phyloP scores from a whole-genome alignment of 768 basidiomycete genomes.

The Leccinum longicurvipes region DNA sequence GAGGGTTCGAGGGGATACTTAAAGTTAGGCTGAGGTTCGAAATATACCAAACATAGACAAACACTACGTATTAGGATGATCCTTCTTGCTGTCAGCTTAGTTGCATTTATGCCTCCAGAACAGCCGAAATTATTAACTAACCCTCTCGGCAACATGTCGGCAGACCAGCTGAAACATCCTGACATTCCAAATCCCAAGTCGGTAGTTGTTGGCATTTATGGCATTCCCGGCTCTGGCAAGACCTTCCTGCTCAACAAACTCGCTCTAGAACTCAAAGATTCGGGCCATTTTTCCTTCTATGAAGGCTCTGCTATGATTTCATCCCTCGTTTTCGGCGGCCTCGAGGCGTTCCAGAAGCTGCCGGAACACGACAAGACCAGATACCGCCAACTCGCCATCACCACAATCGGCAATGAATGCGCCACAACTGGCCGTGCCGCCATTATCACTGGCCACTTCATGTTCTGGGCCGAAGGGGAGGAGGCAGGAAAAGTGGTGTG shows the following conservation, averaged over 20 bases:
- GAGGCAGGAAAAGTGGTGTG: constrained; percentile 16
- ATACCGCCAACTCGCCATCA: constrained; percentile 12
- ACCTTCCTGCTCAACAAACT: constrained; percentile 13
- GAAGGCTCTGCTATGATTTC: constrained; percentile 13
- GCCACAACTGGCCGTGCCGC: constrained; percentile 7
- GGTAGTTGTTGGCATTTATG: constrained; percentile 10
- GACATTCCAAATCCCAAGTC: constrained; percentile 11
- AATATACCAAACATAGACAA: too few relatives aligned
- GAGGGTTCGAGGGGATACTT: too few relatives aligned
- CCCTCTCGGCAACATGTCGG: constrained; percentile 3
- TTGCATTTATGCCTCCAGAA: constrained; percentile 2
- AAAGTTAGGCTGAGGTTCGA: too few relatives aligned
- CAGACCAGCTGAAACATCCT: constrained; percentile 3
- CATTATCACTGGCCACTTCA: constrained; percentile 13
- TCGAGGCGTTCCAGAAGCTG: constrained; percentile 12
- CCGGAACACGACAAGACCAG: constrained; percentile 12
- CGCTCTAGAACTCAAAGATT: constrained; percentile 8
- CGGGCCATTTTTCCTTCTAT: constrained; percentile 12
- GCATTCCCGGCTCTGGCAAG: constrained; percentile 16
- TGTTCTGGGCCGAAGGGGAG: constrained; percentile 16
- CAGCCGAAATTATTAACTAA: constrained; percentile 7
- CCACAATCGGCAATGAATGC: constrained; percentile 10
- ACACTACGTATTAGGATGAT: too few relatives aligned
- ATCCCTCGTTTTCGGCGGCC: constrained; percentile 11
- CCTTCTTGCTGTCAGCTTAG: constrained; percentile 1